These are phyloP conservation scores for Boletus huronensis DNA, from an alignment of 768 basidiomycete genomes.

Conservation along the genomic window DNA sequence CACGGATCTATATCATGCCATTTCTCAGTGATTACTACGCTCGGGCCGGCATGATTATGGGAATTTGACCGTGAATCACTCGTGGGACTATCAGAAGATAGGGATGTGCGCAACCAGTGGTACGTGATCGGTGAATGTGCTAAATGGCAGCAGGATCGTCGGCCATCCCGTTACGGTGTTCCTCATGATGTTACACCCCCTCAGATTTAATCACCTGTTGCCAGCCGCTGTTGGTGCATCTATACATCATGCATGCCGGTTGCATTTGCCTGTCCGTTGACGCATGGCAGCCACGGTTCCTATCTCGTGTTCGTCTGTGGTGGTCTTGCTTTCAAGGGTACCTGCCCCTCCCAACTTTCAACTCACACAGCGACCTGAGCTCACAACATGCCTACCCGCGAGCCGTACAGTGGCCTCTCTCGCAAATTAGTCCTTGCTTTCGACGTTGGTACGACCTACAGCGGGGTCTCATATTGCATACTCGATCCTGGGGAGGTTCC, in stretches of 20 bases:
- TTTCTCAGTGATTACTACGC: background rate
- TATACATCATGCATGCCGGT: background rate
- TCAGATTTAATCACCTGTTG: background rate
- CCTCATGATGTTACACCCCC: background rate
- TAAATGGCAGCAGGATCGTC: background rate
- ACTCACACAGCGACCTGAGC: background rate
- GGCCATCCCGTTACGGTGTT: background rate
- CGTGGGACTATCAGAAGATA: background rate
- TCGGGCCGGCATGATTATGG: too few relatives aligned
- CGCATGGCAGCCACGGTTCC: background rate
- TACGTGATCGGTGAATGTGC: background rate
- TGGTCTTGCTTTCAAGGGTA: background rate
- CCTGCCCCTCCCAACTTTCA: background rate
- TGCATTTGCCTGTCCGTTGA: background rate
- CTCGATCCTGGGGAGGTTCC: constrained; percentile 36
- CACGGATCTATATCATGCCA: background rate
- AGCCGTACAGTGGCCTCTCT: constrained; percentile 34
- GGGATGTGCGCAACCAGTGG: background rate
- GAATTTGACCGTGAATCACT: background rate
- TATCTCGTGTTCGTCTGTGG: background rate
- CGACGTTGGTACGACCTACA: constrained; percentile 44
- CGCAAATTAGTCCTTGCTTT: constrained; percentile 44
- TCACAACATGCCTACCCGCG: constrained; percentile 23
- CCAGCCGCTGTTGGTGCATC: background rate
- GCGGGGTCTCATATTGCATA: constrained; percentile 37